phyloP scores from a whole-genome alignment of 768 basidiomycete species.

The Grammothele lineata region DNA sequence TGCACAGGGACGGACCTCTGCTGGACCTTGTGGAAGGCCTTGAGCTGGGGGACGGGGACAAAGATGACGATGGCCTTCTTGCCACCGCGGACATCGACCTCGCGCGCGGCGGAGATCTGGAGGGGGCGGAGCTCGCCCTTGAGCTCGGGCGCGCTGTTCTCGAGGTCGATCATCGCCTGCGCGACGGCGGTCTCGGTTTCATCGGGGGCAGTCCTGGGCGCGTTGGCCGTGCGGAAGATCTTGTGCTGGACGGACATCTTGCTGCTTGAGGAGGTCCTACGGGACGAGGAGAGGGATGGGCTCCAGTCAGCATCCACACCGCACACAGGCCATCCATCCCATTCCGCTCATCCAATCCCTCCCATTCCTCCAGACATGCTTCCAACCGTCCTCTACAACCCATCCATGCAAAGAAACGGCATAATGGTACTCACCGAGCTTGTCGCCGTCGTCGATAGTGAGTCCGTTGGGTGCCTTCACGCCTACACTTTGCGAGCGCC shows the following conservation, averaged over 20 bases:
- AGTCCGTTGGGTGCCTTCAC: slow-evolving; percentile 19
- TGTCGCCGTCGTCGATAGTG: slow-evolving; percentile 51
- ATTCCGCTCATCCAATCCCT: slow-evolving; percentile 26
- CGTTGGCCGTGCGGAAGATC: slow-evolving; percentile 95
- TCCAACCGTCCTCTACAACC: slow-evolving; percentile 7
- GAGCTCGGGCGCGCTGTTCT: slow-evolving; percentile 97
- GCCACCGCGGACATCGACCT: slow-evolving; percentile 98
- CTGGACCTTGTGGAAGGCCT: slow-evolving; percentile 98
- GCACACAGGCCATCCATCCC: slow-evolving; percentile 51
- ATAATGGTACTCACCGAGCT: slow-evolving; percentile 59
- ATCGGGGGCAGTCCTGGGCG: slow-evolving; percentile 83
- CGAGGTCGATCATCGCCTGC: slow-evolving; percentile 95
- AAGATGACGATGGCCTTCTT: slow-evolving; percentile 99
- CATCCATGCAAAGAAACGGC: slow-evolving; percentile 22
- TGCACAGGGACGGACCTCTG: slow-evolving; percentile 64
- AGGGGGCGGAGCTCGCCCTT: slow-evolving; percentile 93
- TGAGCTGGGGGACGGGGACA: slow-evolving; percentile 94
- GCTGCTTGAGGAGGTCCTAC: slow-evolving; percentile 29
- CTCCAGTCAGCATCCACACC: slow-evolving; percentile 42
- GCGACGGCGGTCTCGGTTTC: slow-evolving; percentile 90
- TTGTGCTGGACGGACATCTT: slow-evolving; percentile 82
- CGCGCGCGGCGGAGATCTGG: slow-evolving; percentile 97
- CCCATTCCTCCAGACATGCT: slow-evolving; percentile 7
- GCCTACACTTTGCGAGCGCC: slow-evolving; percentile 10
- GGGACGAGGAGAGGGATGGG: slow-evolving; percentile 3